Evolutionary conservation across 331 rosid species (phyloP), one percentile per base, ranked within the genome.

Genomic region (Telfairia occidentalis): DNA sequence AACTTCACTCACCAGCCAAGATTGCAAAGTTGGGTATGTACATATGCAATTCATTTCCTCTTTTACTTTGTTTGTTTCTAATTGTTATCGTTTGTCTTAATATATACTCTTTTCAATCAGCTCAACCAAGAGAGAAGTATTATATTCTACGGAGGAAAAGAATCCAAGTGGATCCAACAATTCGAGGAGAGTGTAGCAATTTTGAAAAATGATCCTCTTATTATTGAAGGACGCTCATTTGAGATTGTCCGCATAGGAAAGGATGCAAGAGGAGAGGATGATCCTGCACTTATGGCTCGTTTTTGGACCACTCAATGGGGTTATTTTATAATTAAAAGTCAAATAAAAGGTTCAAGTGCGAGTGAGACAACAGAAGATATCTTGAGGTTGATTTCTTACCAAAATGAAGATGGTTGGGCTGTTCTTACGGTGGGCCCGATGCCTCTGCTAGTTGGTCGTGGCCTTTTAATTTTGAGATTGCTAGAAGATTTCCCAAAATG

Each of bases 101-200:
- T 69, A 11, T 43, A 3, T 29, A 13, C 24, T 60, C 12, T n/a
- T 1, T 32, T 45, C 3, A 9, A 73, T 9, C 35, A 73, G 77
- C 34, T 73, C 9, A 52, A 73, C 28, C 64, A 73, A 21, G 65
- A 73, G 23, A 52, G 23, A 24, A 73, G 65, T 66, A 73, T 73
- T 34, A 1, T 73, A 34, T 73, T 73, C 50, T 73, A 73, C 0
- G 77, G 77, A 5, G 77, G 77, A 73, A 73, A 30, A 73, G 52
- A 73, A 0, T 3, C 63, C 0, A 32, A 6, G 12, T 73, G 77
- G 77, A 53, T 73, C n/a, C 10, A 73, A 38, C 34, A 23, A 35
- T 73, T 73, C 43, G 77, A 73, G 30, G 77, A 73, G 3, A 35
- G 77, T 21, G 34, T 32, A 21, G 77, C 34, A 21, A 19, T 21